Evolutionary conservation across 257 asterid species (phyloP).

Genomic region (Eucommia ulmoides): DNA sequence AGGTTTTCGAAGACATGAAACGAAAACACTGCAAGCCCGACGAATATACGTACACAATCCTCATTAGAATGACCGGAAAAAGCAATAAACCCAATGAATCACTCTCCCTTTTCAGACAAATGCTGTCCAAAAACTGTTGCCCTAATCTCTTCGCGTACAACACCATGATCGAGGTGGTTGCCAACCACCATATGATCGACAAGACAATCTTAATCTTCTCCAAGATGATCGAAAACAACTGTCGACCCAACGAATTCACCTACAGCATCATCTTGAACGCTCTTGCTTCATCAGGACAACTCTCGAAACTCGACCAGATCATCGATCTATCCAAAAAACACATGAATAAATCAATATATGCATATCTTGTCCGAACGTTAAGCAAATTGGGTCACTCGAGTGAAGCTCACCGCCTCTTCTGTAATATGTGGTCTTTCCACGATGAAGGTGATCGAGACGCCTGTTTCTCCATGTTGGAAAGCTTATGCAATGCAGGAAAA

Average conservation of each 20-base stretch:
- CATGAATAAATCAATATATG: conserved; percentile 81
- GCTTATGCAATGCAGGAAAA: conserved; percentile 70
- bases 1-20: conserved; percentile 74
- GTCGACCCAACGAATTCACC: conserved; percentile 88
- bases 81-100: conserved; percentile 58
- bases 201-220: conserved; percentile 54
- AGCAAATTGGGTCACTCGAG: conserved; percentile 72
- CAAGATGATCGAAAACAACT: conserved; percentile 70
- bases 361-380: conserved; percentile 59
- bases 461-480: conserved; percentile 67
- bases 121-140: conserved; percentile 59
- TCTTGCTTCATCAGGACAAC: conserved; percentile 64
- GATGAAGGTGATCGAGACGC: conserved; percentile 87
- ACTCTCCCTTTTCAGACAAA: conserved; percentile 56
- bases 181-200: conserved; percentile 49
- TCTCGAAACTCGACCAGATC: conserved; percentile 72
- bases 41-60: conserved; percentile 74
- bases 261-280: conserved; percentile 60
- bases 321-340: conserved; percentile 56
- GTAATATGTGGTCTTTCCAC: conserved; percentile 89
- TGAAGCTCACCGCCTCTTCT: conserved; percentile 89
- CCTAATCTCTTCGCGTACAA: conserved; percentile 76
- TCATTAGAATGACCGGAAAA: conserved; percentile 71
- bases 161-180: conserved; percentile 75
- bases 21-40: conserved; percentile 66